Percentiles rank a stretch among this genome's conserved stretches.
Conservation (phyloP, 192 early-diverging fungal species). For the Nowakowskiella sp. region DNA sequence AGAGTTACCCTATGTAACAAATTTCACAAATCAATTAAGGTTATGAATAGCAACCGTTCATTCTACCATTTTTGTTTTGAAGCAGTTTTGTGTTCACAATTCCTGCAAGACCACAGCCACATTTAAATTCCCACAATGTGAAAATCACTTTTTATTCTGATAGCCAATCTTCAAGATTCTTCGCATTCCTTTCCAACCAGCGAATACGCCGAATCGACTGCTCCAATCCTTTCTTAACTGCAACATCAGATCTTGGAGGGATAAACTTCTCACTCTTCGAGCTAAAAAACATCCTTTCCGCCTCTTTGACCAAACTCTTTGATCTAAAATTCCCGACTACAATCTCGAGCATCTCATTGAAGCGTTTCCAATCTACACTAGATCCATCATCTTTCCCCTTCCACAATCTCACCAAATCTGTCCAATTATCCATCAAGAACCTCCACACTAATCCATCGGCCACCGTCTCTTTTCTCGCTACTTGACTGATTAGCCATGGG, state of each 20-base stretch:
- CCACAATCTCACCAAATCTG: neutral
- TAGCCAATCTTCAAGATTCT: no score
- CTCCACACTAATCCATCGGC: slow-evolving; percentile 15
- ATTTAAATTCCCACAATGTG: no score
- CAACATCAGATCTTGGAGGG: slow-evolving; percentile 14
- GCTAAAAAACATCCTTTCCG: slow-evolving; percentile 24
- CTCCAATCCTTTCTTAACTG: slow-evolving; percentile 31
- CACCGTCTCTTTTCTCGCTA: slow-evolving; percentile 9
- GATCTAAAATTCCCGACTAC: slow-evolving; percentile 12
- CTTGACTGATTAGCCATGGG: slow-evolving; percentile 12
- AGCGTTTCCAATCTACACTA: slow-evolving; percentile 8
- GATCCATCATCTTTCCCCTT: no score
- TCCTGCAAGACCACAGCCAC: no score
- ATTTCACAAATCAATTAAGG: no score
- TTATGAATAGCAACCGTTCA: no score
- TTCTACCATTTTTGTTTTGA: no score
- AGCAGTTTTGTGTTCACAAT: no score
- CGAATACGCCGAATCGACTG: no score
- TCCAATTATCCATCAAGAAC: slow-evolving; percentile 27
- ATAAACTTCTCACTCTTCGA: slow-evolving; percentile 10
- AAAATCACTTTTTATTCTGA: no score
- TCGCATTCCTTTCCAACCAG: no score
- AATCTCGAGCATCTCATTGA: slow-evolving; percentile 20
- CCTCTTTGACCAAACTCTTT: slow-evolving; percentile 14
- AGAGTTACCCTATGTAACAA: no score